Evolutionary conservation across 805 yeast species (phyloP).

Genomic region (Kazachstania viticola): DNA sequence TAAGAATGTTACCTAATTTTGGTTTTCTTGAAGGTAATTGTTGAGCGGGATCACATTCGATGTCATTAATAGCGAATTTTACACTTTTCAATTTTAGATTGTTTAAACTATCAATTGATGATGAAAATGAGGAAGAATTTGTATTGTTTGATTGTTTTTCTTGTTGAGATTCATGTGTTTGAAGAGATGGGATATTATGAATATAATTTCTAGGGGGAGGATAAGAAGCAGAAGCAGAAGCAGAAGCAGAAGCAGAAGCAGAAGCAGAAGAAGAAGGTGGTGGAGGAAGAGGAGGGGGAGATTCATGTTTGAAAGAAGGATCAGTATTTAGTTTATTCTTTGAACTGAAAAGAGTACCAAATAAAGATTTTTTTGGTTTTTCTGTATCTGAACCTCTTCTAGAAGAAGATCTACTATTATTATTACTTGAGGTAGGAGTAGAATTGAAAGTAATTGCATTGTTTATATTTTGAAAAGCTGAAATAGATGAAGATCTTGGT

Average conservation of each 20-base stretch:
- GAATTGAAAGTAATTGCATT: constrained; percentile 1
- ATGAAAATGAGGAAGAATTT: background rate
- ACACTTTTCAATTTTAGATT: constrained; percentile 45
- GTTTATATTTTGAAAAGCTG: constrained; percentile 1
- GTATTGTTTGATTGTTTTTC: background rate
- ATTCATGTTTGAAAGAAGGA: too few species aligned
- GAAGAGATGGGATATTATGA: too few species aligned
- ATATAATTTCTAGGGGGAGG: too few species aligned
- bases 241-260: too few species aligned
- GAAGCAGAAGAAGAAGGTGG: too few species aligned
- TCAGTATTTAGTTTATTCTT: too few species aligned
- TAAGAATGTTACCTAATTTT: constrained; percentile 60
- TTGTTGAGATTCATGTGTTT: too few species aligned
- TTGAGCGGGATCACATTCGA: constrained; percentile 79
- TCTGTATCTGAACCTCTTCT: constrained; percentile 12
- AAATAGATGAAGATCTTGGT: constrained; percentile 7
- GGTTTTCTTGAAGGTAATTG: constrained; percentile 86
- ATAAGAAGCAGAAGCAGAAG: too few species aligned
- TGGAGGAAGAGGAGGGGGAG: too few species aligned
- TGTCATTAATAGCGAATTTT: constrained; percentile 63
- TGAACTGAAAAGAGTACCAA: constrained; percentile 20
- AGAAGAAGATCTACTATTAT: too few species aligned
- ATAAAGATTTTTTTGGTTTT: constrained; percentile 20
- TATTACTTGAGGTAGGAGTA: too few species aligned
- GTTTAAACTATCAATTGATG: background rate